Percentiles rank a stretch among this genome's conserved stretches.
These are phyloP conservation scores for Eremomyces bilateralis DNA, from an alignment of 495 filamentous ascomycete species.

Conservation along the genomic window DNA sequence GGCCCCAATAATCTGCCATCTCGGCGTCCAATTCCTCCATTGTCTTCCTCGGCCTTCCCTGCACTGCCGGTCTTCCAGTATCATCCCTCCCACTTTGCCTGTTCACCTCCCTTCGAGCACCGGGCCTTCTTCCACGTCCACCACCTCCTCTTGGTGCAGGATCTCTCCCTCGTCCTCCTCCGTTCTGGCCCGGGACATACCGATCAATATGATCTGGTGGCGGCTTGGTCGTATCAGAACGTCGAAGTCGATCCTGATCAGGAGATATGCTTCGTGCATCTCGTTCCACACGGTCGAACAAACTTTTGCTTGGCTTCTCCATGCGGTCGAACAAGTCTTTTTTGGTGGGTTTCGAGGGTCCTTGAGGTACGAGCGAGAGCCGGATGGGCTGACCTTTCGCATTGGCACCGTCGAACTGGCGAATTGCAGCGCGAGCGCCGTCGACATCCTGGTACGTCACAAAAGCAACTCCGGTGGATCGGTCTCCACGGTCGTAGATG, in stretches of 20 bases:
- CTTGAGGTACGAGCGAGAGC: conserved; percentile 41
- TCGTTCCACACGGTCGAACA: conserved; percentile 54
- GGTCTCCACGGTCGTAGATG: conserved; percentile 73
- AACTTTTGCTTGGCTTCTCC: conserved; percentile 30
- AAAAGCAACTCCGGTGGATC: conserved; percentile 68
- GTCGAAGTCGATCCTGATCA: conserved; percentile 13
- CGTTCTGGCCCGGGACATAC: conserved; percentile 47
- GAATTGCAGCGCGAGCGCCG: conserved; percentile 54
- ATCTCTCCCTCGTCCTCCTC: conserved; percentile 13
- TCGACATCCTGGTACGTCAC: conserved; percentile 50
- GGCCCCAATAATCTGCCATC: conserved; percentile 80
- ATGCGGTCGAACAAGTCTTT: conserved; percentile 38
- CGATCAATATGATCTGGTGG: conserved; percentile 58
- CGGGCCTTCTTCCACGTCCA: conserved; percentile 21
- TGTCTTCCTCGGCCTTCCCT: conserved; percentile 60
- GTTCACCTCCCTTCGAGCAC: conserved; percentile 17
- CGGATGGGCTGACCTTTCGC: conserved; percentile 76
- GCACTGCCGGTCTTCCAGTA: conserved; percentile 15
- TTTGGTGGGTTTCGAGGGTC: conserved; percentile 17
- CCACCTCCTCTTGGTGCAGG: conserved; percentile 23
- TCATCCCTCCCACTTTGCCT: conserved; percentile 17
- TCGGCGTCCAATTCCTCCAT: conserved; percentile 83
- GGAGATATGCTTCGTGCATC: conserved; percentile 8
- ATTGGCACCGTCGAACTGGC: conserved; percentile 75
- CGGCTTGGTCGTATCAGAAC: conserved; percentile 46